phyloP scores from a whole-genome alignment of 2,329 filamentous ascomycete genomes.

The Fusarium caatingaense region DNA sequence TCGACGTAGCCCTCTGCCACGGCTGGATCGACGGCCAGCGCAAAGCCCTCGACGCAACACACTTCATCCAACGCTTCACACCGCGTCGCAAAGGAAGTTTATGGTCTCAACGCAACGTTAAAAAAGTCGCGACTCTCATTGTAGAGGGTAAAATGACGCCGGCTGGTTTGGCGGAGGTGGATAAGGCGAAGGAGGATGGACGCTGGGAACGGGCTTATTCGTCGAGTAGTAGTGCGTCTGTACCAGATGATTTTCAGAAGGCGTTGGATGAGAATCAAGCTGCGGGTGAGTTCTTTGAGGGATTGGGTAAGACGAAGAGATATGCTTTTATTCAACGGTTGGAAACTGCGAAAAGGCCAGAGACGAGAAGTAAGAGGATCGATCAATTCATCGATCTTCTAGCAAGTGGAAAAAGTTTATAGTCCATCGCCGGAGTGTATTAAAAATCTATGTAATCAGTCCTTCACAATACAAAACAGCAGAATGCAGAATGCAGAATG shows the following conservation, averaged over 20 bases:
- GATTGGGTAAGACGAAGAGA: conserved; percentile 57
- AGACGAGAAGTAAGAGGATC: conserved; percentile 54
- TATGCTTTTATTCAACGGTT: conserved; percentile 61
- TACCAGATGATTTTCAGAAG: conserved; percentile 61
- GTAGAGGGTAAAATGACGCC: conserved; percentile 61
- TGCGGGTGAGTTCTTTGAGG: conserved; percentile 53
- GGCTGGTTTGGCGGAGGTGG: conserved; percentile 61
- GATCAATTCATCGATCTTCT: conserved; percentile 56
- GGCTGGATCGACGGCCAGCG: conserved; percentile 73
- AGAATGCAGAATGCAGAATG: too few relatives aligned
- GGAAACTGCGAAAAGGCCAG: conserved; percentile 54
- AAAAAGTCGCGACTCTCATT: conserved; percentile 59
- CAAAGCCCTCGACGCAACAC: conserved; percentile 55
- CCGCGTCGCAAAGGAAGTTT: conserved; percentile 65
- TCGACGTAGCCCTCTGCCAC: conserved; percentile 68
- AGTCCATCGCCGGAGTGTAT: conserved; percentile 43
- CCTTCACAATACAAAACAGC: too few relatives aligned
- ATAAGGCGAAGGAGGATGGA: conserved; percentile 67
- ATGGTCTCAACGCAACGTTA: conserved; percentile 71
- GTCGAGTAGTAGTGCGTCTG: conserved; percentile 58
- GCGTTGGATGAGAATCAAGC: conserved; percentile 55
- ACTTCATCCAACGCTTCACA: conserved; percentile 68
- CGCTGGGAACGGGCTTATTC: conserved; percentile 69
- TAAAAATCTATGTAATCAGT: not conserved
- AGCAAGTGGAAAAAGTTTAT: conserved; percentile 39